Evolutionary conservation across 768 basidiomycete genomes (phyloP).

Genomic region (Boletus barrowsii): DNA sequence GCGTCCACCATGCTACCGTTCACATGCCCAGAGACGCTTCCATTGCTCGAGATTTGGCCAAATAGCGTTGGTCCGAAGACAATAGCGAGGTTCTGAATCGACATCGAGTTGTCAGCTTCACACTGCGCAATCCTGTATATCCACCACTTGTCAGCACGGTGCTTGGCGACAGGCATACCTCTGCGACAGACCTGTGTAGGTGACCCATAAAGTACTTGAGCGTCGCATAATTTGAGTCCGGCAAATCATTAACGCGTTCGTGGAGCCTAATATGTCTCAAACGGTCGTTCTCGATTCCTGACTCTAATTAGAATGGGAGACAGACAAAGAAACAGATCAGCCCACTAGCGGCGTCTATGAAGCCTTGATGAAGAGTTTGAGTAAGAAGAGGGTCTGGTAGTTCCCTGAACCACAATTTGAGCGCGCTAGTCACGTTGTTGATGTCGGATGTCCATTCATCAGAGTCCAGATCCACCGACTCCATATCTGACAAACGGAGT

Average conservation of each 20-base stretch:
- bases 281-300: slow-evolving; percentile 91
- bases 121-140: slow-evolving; percentile 66
- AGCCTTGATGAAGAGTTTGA: slow-evolving; percentile 77
- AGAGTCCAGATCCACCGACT: slow-evolving; percentile 80
- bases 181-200: slow-evolving; percentile 66
- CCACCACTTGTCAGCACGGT: slow-evolving; percentile 7
- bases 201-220: slow-evolving; percentile 95
- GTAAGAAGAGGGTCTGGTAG: slow-evolving; percentile 93
- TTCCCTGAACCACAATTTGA: slow-evolving; percentile 96
- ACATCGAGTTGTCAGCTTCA: slow-evolving; percentile 85
- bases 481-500: slow-evolving; percentile 57
- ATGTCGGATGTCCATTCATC: slow-evolving; percentile 93
- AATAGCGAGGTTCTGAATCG: slow-evolving; percentile 88
- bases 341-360: slow-evolving; percentile 94
- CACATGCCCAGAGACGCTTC: slow-evolving; percentile 43
- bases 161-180: background rate
- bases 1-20: slow-evolving; percentile 66
- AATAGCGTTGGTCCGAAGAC: slow-evolving; percentile 98
- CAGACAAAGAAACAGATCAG: slow-evolving; percentile 7
- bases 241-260: slow-evolving; percentile 95
- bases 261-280: slow-evolving; percentile 94
- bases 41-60: slow-evolving; percentile 55
- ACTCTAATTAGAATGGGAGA: background rate
- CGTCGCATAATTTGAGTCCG: slow-evolving; percentile 98
- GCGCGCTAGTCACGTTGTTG: slow-evolving; percentile 90